Base-by-base conservation (phyloP, 139 green algal genomes). In the Coelastrella sp. region DNA sequence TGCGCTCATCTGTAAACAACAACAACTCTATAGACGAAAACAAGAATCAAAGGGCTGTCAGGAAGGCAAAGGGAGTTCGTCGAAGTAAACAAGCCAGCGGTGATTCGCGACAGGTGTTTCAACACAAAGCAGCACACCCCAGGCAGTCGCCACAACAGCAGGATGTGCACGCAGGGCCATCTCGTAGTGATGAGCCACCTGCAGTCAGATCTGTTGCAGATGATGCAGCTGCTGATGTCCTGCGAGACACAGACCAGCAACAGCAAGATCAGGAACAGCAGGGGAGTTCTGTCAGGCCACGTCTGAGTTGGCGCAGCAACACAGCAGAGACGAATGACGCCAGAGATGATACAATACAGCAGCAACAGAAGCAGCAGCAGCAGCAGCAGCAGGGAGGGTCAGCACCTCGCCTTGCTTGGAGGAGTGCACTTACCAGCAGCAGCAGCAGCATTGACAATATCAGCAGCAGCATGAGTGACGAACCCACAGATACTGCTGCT, bases 381-480 rank as follows among this genome's bases (percentile, higher is more conserved):
- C 37, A 59, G 40, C 68, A 79, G 71, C 71, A 79, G 71, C n/a
- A 63, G 23, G 15, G 66, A 74, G 8, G 21, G 2, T n/a, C 27
- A 4, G 68, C 57, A 34, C 57, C 57, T 66, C 57, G 57, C 68
- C 38, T 34, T 21, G 5, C 34, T 35, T 53, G 66, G 13, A 50
- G 69, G 9, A 25, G 11, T 4, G 6, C 8, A 23, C 27, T 5
- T 27, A 40, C 38, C 40, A 27, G 40, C 69, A 79, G 41, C 69
- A 60, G 67, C 37, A 30, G 34, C 67, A 27, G 35, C 35, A 59
- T 35, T 37, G 30, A 8, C 67, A 79, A 25, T 57, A 11, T 27
- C n/a, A n/a, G n/a, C n/a, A 79, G 71, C 71, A 64, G 41, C 71
- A 79, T 41, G 38, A 79, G 71, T 30, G 27, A n/a, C n/a, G n/a